Conservation (phyloP, 345 rosid species). For the Dovyalis caffra region DNA sequence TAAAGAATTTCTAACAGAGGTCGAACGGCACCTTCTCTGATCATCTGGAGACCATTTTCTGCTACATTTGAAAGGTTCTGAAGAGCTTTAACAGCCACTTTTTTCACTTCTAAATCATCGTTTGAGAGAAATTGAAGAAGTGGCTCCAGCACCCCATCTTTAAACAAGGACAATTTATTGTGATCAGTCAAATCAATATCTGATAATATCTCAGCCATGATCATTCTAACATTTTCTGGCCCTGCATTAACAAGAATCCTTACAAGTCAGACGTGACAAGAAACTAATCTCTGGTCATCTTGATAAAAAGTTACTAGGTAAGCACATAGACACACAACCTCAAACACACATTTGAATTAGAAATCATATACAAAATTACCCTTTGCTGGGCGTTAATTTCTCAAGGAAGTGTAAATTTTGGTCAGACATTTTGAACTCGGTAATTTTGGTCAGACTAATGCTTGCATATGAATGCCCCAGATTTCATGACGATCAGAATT, state of each 20-base stretch:
- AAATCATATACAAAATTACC: background rate
- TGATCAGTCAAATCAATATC: conserved; percentile 30
- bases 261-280: background rate
- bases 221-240: conserved; percentile 15
- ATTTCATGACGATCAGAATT: background rate
- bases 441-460: background rate
- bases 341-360: background rate
- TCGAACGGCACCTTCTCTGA: conserved; percentile 22
- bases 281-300: background rate
- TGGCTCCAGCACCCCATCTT: conserved; percentile 23
- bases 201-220: conserved; percentile 24
- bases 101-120: conserved; percentile 19
- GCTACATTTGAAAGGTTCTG: conserved; percentile 25
- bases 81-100: conserved; percentile 26
- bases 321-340: background rate
- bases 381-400: background rate
- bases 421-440: background rate
- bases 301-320: background rate
- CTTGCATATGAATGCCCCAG: background rate
- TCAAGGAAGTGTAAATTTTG: background rate
- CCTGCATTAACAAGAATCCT: conserved; percentile 16
- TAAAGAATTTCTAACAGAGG: conserved; percentile 31
- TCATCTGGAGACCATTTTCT: conserved; percentile 31
- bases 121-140: conserved; percentile 27
- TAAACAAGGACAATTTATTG: conserved; percentile 25